phyloP scores from a whole-genome alignment of 2,329 filamentous ascomycete species.

The Fusarium metavorans region DNA sequence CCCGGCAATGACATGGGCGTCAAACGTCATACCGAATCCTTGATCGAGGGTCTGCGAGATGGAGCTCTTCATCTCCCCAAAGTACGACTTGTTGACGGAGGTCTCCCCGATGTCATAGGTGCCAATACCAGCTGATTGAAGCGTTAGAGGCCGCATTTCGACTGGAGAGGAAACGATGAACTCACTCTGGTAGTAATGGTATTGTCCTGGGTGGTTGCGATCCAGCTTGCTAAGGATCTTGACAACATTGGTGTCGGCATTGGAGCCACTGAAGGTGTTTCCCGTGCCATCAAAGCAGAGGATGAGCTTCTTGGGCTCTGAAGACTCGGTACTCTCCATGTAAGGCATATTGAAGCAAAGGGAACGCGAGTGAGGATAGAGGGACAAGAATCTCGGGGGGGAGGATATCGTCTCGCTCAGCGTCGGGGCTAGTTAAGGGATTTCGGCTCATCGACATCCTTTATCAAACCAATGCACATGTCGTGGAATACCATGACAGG shows the following conservation, averaged over 20 bases:
- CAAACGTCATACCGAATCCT: conserved; percentile 60
- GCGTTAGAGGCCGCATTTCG: neutral
- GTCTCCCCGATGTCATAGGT: conserved; percentile 60
- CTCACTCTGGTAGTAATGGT: conserved; percentile 63
- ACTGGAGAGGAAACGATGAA: neutral
- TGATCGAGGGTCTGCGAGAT: conserved; percentile 57
- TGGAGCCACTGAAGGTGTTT: conserved; percentile 59
- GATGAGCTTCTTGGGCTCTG: conserved; percentile 55
- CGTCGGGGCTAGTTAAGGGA: neutral
- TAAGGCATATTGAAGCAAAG: conserved; percentile 26
- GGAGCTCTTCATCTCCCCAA: conserved; percentile 51
- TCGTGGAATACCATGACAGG: neutral
- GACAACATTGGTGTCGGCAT: conserved; percentile 65
- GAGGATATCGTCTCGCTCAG: neutral
- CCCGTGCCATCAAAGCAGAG: conserved; percentile 64
- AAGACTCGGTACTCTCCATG: conserved; percentile 14
- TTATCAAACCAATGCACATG: conserved; percentile 2
- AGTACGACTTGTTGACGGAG: conserved; percentile 53
- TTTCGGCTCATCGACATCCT: neutral
- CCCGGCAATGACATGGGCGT: conserved; percentile 63
- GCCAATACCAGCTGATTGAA: conserved; percentile 58
- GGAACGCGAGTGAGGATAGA: neutral
- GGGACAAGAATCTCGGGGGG: neutral
- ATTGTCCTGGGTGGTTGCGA: conserved; percentile 56
- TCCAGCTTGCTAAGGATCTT: conserved; percentile 63